Conservation (phyloP, 1,284 basidiomycete species). For the Fomitopsis pinicola region DNA sequence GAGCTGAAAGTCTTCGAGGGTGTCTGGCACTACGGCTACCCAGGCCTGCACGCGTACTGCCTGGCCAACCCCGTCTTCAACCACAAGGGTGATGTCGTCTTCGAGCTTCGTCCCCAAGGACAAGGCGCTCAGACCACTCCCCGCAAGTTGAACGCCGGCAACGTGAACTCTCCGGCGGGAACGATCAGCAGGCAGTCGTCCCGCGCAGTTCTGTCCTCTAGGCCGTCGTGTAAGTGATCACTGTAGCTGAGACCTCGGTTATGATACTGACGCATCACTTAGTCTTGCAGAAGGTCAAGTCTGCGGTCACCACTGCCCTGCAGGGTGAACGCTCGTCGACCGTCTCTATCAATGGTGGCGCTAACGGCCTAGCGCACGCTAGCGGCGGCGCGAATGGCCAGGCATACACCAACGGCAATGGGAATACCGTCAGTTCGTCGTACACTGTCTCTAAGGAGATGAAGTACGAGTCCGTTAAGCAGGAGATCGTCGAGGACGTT, state of each 20-base stretch:
- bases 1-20: conserved; percentile 28
- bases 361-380: conserved; percentile 1
- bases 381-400: background rate
- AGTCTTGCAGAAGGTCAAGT: conserved; percentile 1
- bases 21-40: conserved; percentile 26
- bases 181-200: background rate
- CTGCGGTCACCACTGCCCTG: background rate
- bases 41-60: conserved; percentile 21
- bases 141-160: background rate
- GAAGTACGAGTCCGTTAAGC: background rate
- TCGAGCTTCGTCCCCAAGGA: conserved; percentile 24
- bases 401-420: background rate
- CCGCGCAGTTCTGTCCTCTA: background rate
- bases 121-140: background rate
- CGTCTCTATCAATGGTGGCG: background rate
- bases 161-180: background rate
- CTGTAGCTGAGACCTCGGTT: background rate
- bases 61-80: conserved; percentile 31
- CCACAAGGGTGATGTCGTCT: conserved; percentile 26
- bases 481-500: background rate
- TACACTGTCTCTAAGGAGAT: background rate
- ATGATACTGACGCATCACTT: background rate
- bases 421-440: background rate
- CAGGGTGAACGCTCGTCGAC: background rate
- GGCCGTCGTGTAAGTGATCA: conserved; percentile 1